Conservation (phyloP, 768 basidiomycete genomes). For the Amyloporia xantha region DNA sequence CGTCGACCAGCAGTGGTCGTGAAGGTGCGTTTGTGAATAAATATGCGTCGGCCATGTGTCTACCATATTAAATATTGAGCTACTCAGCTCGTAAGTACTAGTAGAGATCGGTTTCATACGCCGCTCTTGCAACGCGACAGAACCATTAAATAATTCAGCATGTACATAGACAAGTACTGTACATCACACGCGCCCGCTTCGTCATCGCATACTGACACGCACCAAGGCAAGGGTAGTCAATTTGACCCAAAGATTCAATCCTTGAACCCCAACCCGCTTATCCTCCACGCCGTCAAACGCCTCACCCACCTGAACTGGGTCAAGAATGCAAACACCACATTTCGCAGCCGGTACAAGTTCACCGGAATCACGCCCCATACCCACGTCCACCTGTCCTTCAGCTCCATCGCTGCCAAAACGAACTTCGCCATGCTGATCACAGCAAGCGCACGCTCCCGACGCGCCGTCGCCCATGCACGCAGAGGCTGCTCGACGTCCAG, state of each 20-base stretch:
- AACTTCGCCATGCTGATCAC: slow-evolving; percentile 37
- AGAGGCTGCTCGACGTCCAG: slow-evolving; percentile 27
- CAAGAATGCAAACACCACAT: slow-evolving; percentile 19
- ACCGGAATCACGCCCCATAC: slow-evolving; percentile 18
- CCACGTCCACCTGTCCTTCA: slow-evolving; percentile 17
- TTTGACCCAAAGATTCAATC: background rate
- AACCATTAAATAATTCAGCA: too few relatives aligned
- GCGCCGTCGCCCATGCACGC: slow-evolving; percentile 27
- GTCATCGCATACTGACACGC: too few relatives aligned
- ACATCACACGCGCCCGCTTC: too few relatives aligned
- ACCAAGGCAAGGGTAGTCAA: background rate
- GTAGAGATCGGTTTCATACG: background rate
- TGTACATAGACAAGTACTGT: too few relatives aligned
- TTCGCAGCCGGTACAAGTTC: slow-evolving; percentile 21
- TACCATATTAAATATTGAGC: too few relatives aligned
- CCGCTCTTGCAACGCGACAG: background rate
- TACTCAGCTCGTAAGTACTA: background rate
- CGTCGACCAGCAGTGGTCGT: too few relatives aligned
- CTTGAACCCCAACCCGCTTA: slow-evolving; percentile 24
- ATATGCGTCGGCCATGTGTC: too few relatives aligned
- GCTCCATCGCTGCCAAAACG: slow-evolving; percentile 20
- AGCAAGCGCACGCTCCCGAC: slow-evolving; percentile 34
- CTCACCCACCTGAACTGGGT: slow-evolving; percentile 17
- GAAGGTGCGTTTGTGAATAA: too few relatives aligned
- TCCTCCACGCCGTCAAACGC: slow-evolving; percentile 17